Conservation (phyloP, 2,329 filamentous ascomycete species). For the Colletotrichum sp. region DNA sequence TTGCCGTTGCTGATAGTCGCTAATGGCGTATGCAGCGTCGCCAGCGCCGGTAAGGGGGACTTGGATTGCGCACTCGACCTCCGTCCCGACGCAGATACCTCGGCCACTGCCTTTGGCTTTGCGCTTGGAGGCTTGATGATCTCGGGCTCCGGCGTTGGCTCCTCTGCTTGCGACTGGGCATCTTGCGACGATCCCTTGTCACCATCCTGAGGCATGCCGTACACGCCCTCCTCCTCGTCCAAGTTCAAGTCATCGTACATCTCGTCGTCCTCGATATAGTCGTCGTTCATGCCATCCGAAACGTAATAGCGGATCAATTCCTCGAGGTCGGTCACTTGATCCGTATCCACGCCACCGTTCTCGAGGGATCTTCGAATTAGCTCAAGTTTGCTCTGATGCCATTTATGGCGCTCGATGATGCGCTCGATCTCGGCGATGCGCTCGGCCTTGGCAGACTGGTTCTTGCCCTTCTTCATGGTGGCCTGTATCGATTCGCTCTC, state of each 20-base stretch:
- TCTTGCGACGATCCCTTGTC: slow-evolving; percentile 96
- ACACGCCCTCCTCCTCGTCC: slow-evolving; percentile 88
- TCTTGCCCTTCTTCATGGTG: slow-evolving; percentile 94
- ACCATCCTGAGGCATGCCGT: slow-evolving; percentile 79
- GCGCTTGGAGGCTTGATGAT: slow-evolving; percentile 49
- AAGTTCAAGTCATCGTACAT: slow-evolving; percentile 96
- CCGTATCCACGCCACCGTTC: slow-evolving; percentile 88
- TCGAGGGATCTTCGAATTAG: slow-evolving; percentile 88
- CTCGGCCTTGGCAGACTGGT: slow-evolving; percentile 81
- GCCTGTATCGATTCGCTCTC: slow-evolving; percentile 87
- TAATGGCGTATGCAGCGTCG: slow-evolving; percentile 82
- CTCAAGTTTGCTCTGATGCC: slow-evolving; percentile 93
- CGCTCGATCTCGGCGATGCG: slow-evolving; percentile 86
- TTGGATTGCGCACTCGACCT: slow-evolving; percentile 90
- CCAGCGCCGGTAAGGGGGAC: slow-evolving; percentile 90
- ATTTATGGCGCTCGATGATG: slow-evolving; percentile 91
- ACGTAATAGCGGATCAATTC: slow-evolving; percentile 97
- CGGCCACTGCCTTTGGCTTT: slow-evolving; percentile 35
- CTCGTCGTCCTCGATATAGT: slow-evolving; percentile 92
- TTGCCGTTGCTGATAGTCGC: slow-evolving; percentile 64
- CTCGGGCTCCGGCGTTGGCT: slow-evolving; percentile 66
- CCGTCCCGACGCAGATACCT: slow-evolving; percentile 63
- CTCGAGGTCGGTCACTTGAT: slow-evolving; percentile 86
- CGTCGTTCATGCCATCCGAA: slow-evolving; percentile 83
- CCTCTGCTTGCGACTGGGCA: slow-evolving; percentile 88